These are phyloP conservation scores for Thecamonas trahens DNA, from an alignment of 78 protist genomes.

Conservation along the genomic window DNA sequence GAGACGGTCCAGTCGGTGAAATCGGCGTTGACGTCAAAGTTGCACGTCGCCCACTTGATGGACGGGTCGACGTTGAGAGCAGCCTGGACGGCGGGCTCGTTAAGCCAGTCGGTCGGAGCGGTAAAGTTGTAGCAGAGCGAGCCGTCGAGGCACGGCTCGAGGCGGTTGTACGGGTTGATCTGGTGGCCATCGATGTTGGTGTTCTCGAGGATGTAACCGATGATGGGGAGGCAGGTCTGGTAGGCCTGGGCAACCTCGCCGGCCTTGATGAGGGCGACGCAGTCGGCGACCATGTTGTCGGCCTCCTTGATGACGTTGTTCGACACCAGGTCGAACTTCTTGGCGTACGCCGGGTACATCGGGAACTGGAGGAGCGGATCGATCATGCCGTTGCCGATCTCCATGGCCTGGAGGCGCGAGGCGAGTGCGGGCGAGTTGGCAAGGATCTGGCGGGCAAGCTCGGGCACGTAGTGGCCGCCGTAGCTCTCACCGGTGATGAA, in stretches of 20 bases:
- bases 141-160: neutral
- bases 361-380: constrained; percentile 15
- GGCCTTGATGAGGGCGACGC: neutral
- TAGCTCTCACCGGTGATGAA: constrained; percentile 57
- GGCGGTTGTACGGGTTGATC: constrained; percentile 19
- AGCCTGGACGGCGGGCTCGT: neutral
- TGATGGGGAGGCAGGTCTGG: too few relatives aligned
- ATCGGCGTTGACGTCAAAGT: neutral
- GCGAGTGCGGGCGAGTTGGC: too few relatives aligned
- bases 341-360: neutral
- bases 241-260: neutral
- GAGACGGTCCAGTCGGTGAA: constrained; percentile 7
- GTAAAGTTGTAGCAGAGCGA: constrained; percentile 20
- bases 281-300: neutral
- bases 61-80: neutral
- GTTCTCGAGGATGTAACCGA: constrained; percentile 1
- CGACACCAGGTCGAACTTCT: neutral
- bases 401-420: constrained; percentile 22
- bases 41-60: neutral
- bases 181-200: neutral
- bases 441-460: neutral
- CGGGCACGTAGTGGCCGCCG: constrained; percentile 67
- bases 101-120: neutral
- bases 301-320: neutral
- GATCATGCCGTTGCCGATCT: constrained; percentile 63